Percentiles rank a stretch among this genome's conserved stretches.
These are phyloP conservation scores for Clitopilus hobsonii DNA, from an alignment of 768 basidiomycete species.

Conservation along the genomic window DNA sequence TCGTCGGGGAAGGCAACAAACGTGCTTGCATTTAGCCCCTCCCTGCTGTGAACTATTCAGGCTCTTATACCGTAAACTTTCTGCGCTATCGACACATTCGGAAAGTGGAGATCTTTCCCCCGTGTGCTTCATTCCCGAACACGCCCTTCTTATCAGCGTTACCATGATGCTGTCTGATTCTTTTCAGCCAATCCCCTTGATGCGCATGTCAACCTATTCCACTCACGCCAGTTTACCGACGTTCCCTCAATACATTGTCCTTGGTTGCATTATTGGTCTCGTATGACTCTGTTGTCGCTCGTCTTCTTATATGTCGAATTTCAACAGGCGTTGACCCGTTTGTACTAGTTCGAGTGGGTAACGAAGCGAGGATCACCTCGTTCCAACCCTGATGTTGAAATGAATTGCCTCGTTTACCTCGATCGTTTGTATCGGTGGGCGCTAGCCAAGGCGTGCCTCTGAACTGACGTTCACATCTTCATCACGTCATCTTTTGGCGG, in stretches of 20 bases:
- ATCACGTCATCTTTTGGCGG: not conserved
- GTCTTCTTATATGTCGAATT: not conserved
- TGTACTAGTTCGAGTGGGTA: not conserved
- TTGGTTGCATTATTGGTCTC: not conserved
- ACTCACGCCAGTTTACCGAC: not conserved
- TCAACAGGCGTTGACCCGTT: not conserved
- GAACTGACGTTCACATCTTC: not conserved
- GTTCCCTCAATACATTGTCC: not conserved
- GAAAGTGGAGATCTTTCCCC: conserved; percentile 8
- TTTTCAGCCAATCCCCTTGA: not conserved
- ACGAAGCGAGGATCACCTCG: not conserved
- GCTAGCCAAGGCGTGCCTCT: not conserved
- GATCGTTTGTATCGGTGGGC: not conserved
- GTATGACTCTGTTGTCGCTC: not conserved
- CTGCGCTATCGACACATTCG: conserved; percentile 19
- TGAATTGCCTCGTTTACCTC: conserved; percentile 1
- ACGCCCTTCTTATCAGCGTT: conserved; percentile 30
- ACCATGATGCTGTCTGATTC: conserved; percentile 13
- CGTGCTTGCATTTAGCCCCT: conserved; percentile 37
- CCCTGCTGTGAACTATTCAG: conserved; percentile 22
- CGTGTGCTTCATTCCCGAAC: conserved; percentile 8
- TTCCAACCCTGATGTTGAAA: conserved; percentile 1
- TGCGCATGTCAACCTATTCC: not conserved
- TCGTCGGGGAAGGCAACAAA: conserved; percentile 27
- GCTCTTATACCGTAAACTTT: conserved; percentile 31